Evolutionary conservation across 345 rosid species (phyloP), one percentile per base, ranked within the genome.

Genomic region (Aurinia saxatilis): DNA sequence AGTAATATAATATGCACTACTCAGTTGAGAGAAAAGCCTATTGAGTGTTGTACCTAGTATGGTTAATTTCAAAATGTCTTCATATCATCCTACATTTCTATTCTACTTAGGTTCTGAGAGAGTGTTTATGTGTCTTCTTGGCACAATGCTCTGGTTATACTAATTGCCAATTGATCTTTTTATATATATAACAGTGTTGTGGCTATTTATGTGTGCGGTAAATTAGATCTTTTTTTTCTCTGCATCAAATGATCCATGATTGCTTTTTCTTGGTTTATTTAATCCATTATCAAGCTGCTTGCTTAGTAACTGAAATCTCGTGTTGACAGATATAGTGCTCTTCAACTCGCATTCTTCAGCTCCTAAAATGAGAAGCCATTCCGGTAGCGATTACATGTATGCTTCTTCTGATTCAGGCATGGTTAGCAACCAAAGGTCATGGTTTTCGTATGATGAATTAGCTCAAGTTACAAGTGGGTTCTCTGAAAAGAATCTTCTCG

Each of bases 371-470:
- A 77, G 81, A 70, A 78, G 78, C 70, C 76, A 66, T 55, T 76
- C 96, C 48, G 76, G 79, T 30, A 83, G 73, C 74, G 82, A 78
- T 66, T 77, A 73, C 65, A 65, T 79, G 66, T 78, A 79, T 68
- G 79, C 95, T 4, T 75, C 84, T 12, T 72, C 99, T 3, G 92
- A 90, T 49, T 64, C 88, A 31, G 87, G 95, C 27, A 90, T 77
- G 15, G 76, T 81, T 34, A 83, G 72, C 77, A 84, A 83, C 66
- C 87, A 95, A 56, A 84, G 71, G 78, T 76, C 96, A 27, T 84
- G 96, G 90, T 90, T 93, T 79, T 82, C 99, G 0, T 93, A 85
- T 54, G 86, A 85, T 3, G 99, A 93, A 56, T 80, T 93, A 56
- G 54, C 70, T 54, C 85, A 74, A 56, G 97, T 90, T 18, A 90